phyloP scores from a whole-genome alignment of 2,329 filamentous ascomycete genomes.

The Monosporascus sp. region DNA sequence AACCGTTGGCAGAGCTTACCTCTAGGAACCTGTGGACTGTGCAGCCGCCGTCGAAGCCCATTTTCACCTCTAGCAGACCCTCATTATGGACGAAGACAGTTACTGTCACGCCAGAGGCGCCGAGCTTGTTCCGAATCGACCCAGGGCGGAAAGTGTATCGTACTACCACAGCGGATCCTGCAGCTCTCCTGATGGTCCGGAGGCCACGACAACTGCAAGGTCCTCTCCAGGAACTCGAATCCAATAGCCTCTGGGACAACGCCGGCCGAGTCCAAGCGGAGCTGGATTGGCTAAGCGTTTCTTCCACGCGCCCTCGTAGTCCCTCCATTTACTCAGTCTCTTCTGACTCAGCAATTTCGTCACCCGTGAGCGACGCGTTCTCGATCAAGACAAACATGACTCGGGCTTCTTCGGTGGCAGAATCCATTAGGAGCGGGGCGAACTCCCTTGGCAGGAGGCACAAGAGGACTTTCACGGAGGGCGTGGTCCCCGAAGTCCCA shows the following conservation, averaged over 20 bases:
- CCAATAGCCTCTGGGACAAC: conserved; percentile 17
- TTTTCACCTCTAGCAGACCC: not conserved
- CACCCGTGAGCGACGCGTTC: conserved; percentile 12
- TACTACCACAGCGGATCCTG: conserved; percentile 26
- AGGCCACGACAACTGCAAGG: conserved; percentile 25
- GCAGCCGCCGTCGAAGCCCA: not conserved
- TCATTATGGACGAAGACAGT: conserved; percentile 13
- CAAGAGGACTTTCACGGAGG: conserved; percentile 6
- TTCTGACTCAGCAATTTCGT: conserved; percentile 12
- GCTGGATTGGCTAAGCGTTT: conserved; percentile 24
- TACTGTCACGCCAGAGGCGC: not conserved
- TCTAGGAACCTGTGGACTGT: conserved; percentile 15
- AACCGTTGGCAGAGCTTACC: conserved; percentile 6
- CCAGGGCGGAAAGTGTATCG: conserved; percentile 23
- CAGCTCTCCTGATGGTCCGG: conserved; percentile 28
- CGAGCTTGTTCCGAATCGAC: conserved; percentile 27
- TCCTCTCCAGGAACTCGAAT: conserved; percentile 18
- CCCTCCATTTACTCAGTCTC: conserved; percentile 17
- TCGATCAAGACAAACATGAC: conserved; percentile 14
- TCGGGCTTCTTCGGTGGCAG: conserved; percentile 11
- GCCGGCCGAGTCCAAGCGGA: conserved; percentile 9
- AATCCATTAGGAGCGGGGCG: conserved; percentile 9
- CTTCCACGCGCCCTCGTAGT: conserved; percentile 14
- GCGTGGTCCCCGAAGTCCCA: conserved; percentile 6
- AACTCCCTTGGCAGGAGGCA: conserved; percentile 18